Evolutionary conservation across 371 early-diverging fungal species (phyloP), one percentile per base, ranked within the genome.

Genomic region (Actinomortierella wolfii): DNA sequence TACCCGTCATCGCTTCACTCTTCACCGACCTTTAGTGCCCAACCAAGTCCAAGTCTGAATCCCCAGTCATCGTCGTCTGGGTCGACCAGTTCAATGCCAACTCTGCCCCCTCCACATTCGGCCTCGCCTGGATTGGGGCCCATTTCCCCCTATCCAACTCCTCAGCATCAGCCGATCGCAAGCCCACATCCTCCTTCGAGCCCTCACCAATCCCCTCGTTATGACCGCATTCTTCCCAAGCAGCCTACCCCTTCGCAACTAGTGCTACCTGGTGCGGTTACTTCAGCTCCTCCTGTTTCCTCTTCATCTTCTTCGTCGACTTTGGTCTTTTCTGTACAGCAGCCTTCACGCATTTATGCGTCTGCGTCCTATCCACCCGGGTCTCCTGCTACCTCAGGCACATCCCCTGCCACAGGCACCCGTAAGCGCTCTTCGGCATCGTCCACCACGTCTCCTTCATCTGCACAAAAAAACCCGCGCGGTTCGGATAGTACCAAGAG

Each of bases 111-210:
- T 20, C 47, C 18, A 21, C 73, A 73, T 7, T 61, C 63, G 17
- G 18, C 40, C 23, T 40, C 25, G 41, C 70, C 70, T 0, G 59
- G 59, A 4, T 20, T 62, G 18, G 67, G 57, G 15, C 73, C 63
- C 0, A 57, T 73, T 20, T 73, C 73, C 5, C 73, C 73, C 11
- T 73, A 73, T 45, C 73, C 73, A 4, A 73, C 73, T 8, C 73
- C 73, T 23, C 73, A 73, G 40, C 73, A 73, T 18, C 62, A 66
- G 20, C 73, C 73, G 34, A 34, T 34, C 34, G 4, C 34, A 34
- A 34, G 34, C 34, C 7, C 73, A 46, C 8, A 61, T 15, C 66
- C 59, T 18, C 61, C 40, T 25, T 58, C 67, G 6, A 73, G 73
- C 43, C 73, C 73, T 0, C 67, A 73, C 54, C 44, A 51, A 24